phyloP scores from a whole-genome alignment of 441 rosid genomes.

The Pelargonium fulgidum region DNA sequence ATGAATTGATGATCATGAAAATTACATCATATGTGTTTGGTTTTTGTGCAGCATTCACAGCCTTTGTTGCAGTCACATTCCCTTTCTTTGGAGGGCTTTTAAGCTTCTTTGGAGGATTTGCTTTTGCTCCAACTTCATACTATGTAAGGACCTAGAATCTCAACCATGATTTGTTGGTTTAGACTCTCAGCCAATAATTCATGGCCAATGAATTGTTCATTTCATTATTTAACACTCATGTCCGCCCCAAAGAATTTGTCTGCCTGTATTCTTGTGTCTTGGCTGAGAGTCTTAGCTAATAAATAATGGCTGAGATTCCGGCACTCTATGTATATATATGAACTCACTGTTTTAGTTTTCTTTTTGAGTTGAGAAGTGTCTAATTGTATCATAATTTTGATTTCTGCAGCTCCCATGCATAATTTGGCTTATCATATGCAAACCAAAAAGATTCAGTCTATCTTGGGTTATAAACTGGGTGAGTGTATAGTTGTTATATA shows the following conservation, averaged over 20 bases:
- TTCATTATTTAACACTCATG: neutral
- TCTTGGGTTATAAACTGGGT: constrained; percentile 48
- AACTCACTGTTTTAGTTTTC: neutral
- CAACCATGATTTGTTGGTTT: too few relatives aligned
- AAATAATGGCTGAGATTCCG: too few relatives aligned
- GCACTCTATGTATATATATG: neutral
- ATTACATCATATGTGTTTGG: neutral
- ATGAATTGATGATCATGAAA: neutral
- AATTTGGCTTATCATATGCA: constrained; percentile 45
- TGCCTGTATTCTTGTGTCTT: too few relatives aligned
- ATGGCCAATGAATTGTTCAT: too few relatives aligned
- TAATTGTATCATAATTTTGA: neutral
- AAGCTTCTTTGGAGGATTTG: constrained; percentile 64
- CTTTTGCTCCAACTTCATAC: constrained; percentile 59
- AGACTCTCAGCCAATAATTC: too few relatives aligned
- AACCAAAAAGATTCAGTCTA: constrained; percentile 44
- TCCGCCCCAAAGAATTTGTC: too few relatives aligned
- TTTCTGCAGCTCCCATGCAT: constrained; percentile 47
- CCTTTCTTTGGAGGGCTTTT: constrained; percentile 64
- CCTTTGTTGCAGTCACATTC: constrained; percentile 47
- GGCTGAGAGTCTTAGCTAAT: too few relatives aligned
- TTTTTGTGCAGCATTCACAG: constrained; percentile 35
- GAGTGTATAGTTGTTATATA: constrained; percentile 11
- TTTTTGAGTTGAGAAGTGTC: neutral
- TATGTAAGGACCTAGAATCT: constrained; percentile 31